Evolutionary conservation across 2,329 filamentous ascomycete genomes (phyloP).

Genomic region (Aspergillus candidus): DNA sequence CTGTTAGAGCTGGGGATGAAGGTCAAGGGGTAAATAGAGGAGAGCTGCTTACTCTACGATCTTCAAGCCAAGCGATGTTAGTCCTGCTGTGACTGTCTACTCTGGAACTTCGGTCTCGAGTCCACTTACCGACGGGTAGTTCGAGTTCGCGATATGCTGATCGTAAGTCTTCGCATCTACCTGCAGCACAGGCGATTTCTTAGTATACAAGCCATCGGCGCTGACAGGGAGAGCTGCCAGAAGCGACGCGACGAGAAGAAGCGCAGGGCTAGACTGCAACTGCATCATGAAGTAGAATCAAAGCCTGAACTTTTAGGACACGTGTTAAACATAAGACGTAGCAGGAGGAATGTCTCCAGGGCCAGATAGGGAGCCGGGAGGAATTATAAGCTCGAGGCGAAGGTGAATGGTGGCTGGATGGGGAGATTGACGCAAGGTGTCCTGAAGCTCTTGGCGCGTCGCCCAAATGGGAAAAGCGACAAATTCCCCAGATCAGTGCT

Average conservation of each 20-base stretch:
- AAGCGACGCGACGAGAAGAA: constrained; percentile 53
- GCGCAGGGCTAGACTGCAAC: constrained; percentile 36
- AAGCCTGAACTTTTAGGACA: neutral
- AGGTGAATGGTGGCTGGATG: neutral
- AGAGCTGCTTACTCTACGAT: constrained; percentile 46
- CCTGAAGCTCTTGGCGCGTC: constrained; percentile 38
- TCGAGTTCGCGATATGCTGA: constrained; percentile 76
- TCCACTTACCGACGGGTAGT: constrained; percentile 74
- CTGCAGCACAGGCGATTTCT: constrained; percentile 81
- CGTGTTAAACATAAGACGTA: neutral
- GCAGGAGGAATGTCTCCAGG: neutral
- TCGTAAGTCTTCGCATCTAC: constrained; percentile 74
- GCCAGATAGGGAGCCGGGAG: constrained; percentile 3
- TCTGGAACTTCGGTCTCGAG: too few relatives aligned
- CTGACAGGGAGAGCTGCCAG: constrained; percentile 60
- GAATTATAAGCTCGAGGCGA: neutral
- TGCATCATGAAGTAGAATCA: constrained; percentile 17
- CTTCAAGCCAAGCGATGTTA: constrained; percentile 21
- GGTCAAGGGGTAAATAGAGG: constrained; percentile 6
- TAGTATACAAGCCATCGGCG: constrained; percentile 72
- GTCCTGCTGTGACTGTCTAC: too few relatives aligned
- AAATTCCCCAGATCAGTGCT: neutral
- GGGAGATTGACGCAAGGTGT: constrained; percentile 32
- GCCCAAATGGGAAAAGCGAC: constrained; percentile 5
- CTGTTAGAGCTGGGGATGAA: constrained; percentile 11